These are phyloP conservation scores for Butyriboletus loyo DNA, from an alignment of 768 basidiomycete genomes.

Conservation along the genomic window DNA sequence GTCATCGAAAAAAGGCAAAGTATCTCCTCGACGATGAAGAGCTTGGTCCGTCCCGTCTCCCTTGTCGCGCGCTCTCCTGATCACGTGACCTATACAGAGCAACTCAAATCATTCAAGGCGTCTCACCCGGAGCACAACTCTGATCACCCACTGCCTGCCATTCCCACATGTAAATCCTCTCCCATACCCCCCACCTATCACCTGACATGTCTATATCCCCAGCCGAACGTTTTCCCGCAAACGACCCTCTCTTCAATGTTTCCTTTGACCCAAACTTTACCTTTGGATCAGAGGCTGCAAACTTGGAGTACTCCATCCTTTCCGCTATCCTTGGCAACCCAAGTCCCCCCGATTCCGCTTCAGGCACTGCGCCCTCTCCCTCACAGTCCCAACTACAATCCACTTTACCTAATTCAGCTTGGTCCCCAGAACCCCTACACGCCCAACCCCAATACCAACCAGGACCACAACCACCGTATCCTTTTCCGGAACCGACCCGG, in stretches of 20 bases:
- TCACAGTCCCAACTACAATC: constrained; percentile 25
- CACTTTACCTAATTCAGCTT: constrained; percentile 31
- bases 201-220: constrained; percentile 9
- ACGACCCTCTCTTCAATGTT: constrained; percentile 58
- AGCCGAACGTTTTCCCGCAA: constrained; percentile 52
- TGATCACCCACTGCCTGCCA: constrained; percentile 27
- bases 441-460: constrained; percentile 31
- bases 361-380: constrained; percentile 26
- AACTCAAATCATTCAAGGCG: constrained; percentile 36
- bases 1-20: constrained; percentile 96
- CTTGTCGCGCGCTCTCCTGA: constrained; percentile 10
- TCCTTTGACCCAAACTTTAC: constrained; percentile 59
- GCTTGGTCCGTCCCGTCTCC: constrained; percentile 52
- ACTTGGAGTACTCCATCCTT: constrained; percentile 92
- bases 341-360: constrained; percentile 42
- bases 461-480: constrained; percentile 13
- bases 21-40: constrained; percentile 94
- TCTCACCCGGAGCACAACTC: constrained; percentile 27
- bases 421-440: constrained; percentile 37
- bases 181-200: not conserved
- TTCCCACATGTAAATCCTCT: constrained; percentile 31
- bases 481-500: constrained; percentile 29
- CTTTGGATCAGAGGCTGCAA: constrained; percentile 88
- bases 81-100: constrained; percentile 37
- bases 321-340: constrained; percentile 85